These are phyloP conservation scores for Lactarius vividus DNA, from an alignment of 768 basidiomycete genomes.

Conservation along the genomic window DNA sequence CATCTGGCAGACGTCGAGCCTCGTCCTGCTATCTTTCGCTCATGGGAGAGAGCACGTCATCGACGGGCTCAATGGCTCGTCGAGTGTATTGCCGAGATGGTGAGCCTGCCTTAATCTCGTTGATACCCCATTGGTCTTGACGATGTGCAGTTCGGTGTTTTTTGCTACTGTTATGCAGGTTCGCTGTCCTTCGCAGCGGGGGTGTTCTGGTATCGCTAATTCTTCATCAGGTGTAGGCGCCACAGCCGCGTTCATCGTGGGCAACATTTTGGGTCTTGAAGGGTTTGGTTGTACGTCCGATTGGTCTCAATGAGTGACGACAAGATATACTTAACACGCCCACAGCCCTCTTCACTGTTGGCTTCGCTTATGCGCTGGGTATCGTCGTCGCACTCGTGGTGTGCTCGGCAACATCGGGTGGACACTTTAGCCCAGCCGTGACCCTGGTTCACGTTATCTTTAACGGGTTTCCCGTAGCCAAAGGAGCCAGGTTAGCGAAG, in stretches of 20 bases:
- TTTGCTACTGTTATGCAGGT: constrained; percentile 26
- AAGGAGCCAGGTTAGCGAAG: constrained; percentile 46
- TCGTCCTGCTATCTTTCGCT: constrained; percentile 40
- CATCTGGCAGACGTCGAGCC: constrained; percentile 44
- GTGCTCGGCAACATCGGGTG: constrained; percentile 37
- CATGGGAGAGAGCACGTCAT: constrained; percentile 48
- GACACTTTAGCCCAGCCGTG: constrained; percentile 53
- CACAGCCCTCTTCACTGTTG: constrained; percentile 37
- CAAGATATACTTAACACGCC: not conserved
- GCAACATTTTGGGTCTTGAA: constrained; percentile 27
- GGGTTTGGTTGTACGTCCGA: constrained; percentile 35
- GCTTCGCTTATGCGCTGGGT: constrained; percentile 39
- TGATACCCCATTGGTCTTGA: not conserved
- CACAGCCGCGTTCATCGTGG: constrained; percentile 34
- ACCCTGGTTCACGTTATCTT: constrained; percentile 52
- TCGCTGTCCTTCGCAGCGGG: not conserved
- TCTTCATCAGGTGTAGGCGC: constrained; percentile 36
- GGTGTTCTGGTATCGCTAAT: not conserved
- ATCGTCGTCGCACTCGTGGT: constrained; percentile 39
- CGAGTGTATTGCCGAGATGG: constrained; percentile 62
- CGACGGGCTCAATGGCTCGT: constrained; percentile 48
- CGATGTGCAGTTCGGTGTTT: constrained; percentile 20
- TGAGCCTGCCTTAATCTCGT: constrained; percentile 31
- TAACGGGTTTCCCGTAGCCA: constrained; percentile 52
- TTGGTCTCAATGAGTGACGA: not conserved